Percentiles rank a stretch among this genome's conserved stretches.
Conservation (phyloP, 129 eudicot species). For the Chrysanthemum seticuspe region DNA sequence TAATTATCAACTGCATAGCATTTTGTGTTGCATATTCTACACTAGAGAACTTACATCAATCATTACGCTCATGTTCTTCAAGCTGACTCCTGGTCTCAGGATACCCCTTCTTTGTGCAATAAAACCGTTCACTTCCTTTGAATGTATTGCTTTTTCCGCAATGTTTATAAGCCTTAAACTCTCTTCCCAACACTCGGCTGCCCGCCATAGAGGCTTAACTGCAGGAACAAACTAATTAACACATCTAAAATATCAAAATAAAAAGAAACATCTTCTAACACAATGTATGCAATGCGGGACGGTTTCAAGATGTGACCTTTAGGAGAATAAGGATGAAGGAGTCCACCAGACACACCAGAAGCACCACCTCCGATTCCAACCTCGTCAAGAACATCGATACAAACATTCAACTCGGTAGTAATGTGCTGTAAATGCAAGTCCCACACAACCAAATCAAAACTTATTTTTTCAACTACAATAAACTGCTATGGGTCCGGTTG, state of each 20-base stretch:
- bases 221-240: conserved; percentile 5
- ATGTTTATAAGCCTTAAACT: conserved; percentile 66
- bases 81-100: conserved; percentile 74
- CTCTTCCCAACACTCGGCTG: conserved; percentile 82
- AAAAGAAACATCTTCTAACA: conserved; percentile 2
- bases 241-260: neutral
- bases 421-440: conserved; percentile 56
- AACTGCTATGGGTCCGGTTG: neutral
- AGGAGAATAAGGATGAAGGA: conserved; percentile 96
- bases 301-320: conserved; percentile 48
- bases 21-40: too few species aligned
- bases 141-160: conserved; percentile 60
- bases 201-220: conserved; percentile 96
- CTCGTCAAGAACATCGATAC: conserved; percentile 80
- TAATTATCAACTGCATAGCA: too few species aligned
- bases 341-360: conserved; percentile 97
- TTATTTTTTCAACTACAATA: conserved; percentile 13
- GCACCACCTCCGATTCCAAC: conserved; percentile 99
- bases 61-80: conserved; percentile 67
- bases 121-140: conserved; percentile 25
- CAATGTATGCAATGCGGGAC: neutral
- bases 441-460: conserved; percentile 5
- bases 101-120: conserved; percentile 85
- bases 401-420: conserved; percentile 46
- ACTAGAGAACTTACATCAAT: conserved; percentile 62